Percentiles rank a stretch among this genome's conserved stretches.
phyloP scores from a whole-genome alignment of 108 stramenopile genomes.

The Cyclotella distinguenda region DNA sequence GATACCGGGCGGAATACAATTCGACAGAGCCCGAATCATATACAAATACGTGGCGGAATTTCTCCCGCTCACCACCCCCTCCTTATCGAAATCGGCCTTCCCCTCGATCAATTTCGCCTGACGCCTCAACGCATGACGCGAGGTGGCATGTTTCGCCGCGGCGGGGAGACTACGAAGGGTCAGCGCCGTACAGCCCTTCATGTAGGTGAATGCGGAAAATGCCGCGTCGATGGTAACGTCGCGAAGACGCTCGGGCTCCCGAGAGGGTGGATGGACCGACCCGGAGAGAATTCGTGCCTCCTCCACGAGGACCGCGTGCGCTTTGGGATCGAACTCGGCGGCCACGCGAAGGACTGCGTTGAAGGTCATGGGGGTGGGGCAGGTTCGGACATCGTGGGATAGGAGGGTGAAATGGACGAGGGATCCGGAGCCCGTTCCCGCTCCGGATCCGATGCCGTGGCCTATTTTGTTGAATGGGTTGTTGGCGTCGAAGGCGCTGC shows the following conservation, averaged over 20 bases:
- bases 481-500: conserved; percentile 11
- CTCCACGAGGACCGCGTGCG: conserved; percentile 32
- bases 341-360: conserved; percentile 64
- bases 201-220: conserved; percentile 48
- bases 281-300: conserved; percentile 28
- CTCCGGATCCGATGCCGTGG: conserved; percentile 38
- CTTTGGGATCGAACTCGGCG: conserved; percentile 42
- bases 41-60: conserved; percentile 61
- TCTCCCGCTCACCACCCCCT: conserved; percentile 50
- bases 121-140: conserved; percentile 31
- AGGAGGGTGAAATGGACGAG: conserved; percentile 26
- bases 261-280: too few relatives aligned
- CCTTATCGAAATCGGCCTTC: conserved; percentile 1
- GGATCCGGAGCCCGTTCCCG: conserved; percentile 43
- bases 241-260: conserved; percentile 45
- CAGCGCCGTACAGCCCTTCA: conserved; percentile 35
- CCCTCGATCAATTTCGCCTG: conserved; percentile 31
- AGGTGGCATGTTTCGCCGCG: conserved; percentile 35
- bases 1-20: conserved; percentile 57
- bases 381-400: conserved; percentile 40
- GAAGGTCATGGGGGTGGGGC: conserved; percentile 68
- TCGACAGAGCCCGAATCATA: conserved; percentile 51
- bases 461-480: conserved; percentile 19
- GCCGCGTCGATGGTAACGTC: conserved; percentile 58
- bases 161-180: conserved; percentile 30